These are phyloP conservation scores for Apophysomyces sp. DNA, from an alignment of 371 early-diverging fungal species.

Conservation along the genomic window DNA sequence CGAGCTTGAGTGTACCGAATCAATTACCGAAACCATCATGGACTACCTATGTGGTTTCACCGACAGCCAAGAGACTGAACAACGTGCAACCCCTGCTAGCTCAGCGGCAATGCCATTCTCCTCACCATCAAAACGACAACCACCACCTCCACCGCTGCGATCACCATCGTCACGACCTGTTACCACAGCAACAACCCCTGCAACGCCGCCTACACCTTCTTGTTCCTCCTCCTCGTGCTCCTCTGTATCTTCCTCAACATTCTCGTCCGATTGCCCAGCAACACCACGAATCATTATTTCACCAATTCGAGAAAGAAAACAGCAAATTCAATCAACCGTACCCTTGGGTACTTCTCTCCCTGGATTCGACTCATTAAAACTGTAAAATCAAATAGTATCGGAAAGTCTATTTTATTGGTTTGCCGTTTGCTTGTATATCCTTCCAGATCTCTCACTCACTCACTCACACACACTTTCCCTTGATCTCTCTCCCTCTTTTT, in stretches of 20 bases:
- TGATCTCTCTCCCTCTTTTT: background rate
- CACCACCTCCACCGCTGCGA: background rate
- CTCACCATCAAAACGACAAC: background rate
- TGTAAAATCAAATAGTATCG: background rate
- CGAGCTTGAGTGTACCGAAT: constrained; percentile 3
- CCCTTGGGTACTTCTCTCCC: background rate
- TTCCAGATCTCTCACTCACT: background rate
- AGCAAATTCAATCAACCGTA: background rate
- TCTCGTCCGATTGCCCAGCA: background rate
- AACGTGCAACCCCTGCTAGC: no score
- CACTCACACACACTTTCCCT: background rate
- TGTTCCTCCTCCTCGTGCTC: constrained; percentile 28
- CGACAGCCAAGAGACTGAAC: background rate
- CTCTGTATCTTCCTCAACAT: constrained; percentile 3
- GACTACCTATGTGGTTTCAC: constrained; percentile 10
- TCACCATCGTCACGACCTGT: constrained; percentile 4
- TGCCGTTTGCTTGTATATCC: background rate
- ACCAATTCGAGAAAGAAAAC: background rate
- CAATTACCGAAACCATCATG: constrained; percentile 13
- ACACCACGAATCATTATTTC: constrained; percentile 1
- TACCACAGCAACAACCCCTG: constrained; percentile 16
- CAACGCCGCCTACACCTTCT: constrained; percentile 31
- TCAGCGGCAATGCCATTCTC: background rate
- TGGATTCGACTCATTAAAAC: background rate
- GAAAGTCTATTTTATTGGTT: background rate